Percentiles rank a stretch among this genome's conserved stretches.
These are phyloP conservation scores for Cordyceps cicadae DNA, from an alignment of 2,329 filamentous ascomycete genomes.

Conservation along the genomic window DNA sequence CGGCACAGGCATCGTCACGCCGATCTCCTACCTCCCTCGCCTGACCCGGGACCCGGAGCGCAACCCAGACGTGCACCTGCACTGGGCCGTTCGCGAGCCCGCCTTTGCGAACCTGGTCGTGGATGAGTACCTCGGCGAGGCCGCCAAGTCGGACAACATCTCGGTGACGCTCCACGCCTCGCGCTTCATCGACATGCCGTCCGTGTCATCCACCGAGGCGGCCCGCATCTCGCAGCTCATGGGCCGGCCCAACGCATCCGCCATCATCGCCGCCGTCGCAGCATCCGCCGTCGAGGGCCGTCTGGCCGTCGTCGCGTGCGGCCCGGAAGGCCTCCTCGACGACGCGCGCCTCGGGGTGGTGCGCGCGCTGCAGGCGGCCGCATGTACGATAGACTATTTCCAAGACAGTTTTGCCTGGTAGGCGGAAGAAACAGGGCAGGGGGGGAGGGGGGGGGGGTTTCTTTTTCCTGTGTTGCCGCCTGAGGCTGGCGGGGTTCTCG, in stretches of 20 bases:
- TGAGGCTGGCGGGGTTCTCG: too few species aligned
- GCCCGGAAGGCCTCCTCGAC: constrained; percentile 36
- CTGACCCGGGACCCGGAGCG: constrained; percentile 16
- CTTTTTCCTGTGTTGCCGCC: too few species aligned
- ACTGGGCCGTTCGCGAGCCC: constrained; percentile 37
- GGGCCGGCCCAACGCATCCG: constrained; percentile 27
- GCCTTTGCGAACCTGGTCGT: constrained; percentile 29
- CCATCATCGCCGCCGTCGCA: constrained; percentile 23
- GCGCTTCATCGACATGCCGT: constrained; percentile 3
- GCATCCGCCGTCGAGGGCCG: constrained; percentile 1
- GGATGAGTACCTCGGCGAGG: constrained; percentile 23
- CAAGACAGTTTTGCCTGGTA: constrained; percentile 37
- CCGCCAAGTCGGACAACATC: constrained; percentile 22
- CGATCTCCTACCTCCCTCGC: constrained; percentile 29
- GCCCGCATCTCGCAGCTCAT: constrained; percentile 12
- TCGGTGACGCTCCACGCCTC: constrained; percentile 31
- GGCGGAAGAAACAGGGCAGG: not conserved
- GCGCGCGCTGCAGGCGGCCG: constrained; percentile 19
- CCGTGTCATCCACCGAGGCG: constrained; percentile 13
- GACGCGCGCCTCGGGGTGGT: constrained; percentile 30
- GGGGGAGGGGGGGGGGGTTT: too few species aligned
- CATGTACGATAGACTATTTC: constrained; percentile 30
- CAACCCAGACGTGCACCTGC: constrained; percentile 19
- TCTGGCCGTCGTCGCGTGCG: constrained; percentile 36
- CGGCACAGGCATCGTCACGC: constrained; percentile 37